phyloP scores from a whole-genome alignment of 1,139 yeast genomes.

The Kodamaea ohmeri region DNA sequence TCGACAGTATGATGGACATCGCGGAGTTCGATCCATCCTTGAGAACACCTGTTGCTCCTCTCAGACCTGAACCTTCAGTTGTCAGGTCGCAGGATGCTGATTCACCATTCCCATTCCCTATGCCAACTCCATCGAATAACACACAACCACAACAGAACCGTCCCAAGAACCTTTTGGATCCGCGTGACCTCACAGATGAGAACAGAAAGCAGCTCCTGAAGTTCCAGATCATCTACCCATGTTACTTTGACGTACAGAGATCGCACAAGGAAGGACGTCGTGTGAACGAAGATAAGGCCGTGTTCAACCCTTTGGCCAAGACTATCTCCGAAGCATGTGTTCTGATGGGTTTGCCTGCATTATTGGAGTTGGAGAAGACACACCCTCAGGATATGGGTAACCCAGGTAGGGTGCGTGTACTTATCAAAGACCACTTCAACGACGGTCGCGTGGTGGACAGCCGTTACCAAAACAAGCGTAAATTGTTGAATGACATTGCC shows the following conservation, averaged over 20 bases:
- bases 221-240: constrained; percentile 81
- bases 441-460: constrained; percentile 39
- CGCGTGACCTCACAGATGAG: constrained; percentile 41
- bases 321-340: constrained; percentile 68
- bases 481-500: constrained; percentile 59
- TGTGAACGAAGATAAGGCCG: constrained; percentile 64
- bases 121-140: constrained; percentile 11
- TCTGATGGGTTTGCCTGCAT: constrained; percentile 48
- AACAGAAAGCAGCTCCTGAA: constrained; percentile 60
- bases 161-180: constrained; percentile 34
- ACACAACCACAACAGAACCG: constrained; percentile 12
- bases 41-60: constrained; percentile 68
- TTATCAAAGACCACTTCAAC: constrained; percentile 46
- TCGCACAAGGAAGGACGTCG: constrained; percentile 82
- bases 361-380: constrained; percentile 74
- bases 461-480: constrained; percentile 59
- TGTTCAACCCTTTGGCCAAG: constrained; percentile 83
- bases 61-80: constrained; percentile 54
- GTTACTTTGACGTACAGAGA: constrained; percentile 82
- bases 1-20: constrained; percentile 88
- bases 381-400: constrained; percentile 98
- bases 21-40: constrained; percentile 83
- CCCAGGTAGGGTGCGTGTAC: constrained; percentile 87
- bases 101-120: constrained; percentile 24
- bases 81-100: constrained; percentile 61